These are phyloP conservation scores for Calocybe gambosa DNA, from an alignment of 1,284 basidiomycete species.

Conservation along the genomic window DNA sequence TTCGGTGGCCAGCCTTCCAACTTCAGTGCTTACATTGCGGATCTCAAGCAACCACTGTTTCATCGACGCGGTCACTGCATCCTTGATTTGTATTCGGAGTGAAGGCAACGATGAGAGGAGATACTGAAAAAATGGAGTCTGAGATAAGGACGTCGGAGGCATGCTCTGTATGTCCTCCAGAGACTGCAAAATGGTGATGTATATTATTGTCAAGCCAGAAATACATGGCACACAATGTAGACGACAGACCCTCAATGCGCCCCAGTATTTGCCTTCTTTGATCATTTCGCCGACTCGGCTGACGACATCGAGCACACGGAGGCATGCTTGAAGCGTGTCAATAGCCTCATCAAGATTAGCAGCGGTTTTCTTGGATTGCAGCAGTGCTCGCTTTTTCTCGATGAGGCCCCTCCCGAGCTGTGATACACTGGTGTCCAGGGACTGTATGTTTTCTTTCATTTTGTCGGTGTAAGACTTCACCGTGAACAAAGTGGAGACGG, in stretches of 20 bases:
- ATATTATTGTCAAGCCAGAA: slow-evolving; percentile 24
- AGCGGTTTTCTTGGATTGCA: slow-evolving; percentile 89
- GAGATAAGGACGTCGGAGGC: slow-evolving; percentile 84
- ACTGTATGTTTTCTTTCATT: slow-evolving; percentile 72
- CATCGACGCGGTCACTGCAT: slow-evolving; percentile 89
- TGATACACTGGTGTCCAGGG: slow-evolving; percentile 65
- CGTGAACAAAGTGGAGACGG: slow-evolving; percentile 91
- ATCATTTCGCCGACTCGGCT: slow-evolving; percentile 93
- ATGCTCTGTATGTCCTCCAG: slow-evolving; percentile 91
- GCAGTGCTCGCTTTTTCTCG: slow-evolving; percentile 84
- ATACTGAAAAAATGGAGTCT: slow-evolving; percentile 92
- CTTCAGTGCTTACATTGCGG: slow-evolving; percentile 80
- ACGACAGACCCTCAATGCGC: slow-evolving; percentile 82
- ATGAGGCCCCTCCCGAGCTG: slow-evolving; percentile 81
- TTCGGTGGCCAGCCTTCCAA: slow-evolving; percentile 87
- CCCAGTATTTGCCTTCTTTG: slow-evolving; percentile 90
- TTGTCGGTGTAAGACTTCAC: slow-evolving; percentile 87
- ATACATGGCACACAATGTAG: slow-evolving; percentile 22
- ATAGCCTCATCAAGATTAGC: slow-evolving; percentile 95
- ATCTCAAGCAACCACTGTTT: slow-evolving; percentile 98
- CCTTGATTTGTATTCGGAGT: slow-evolving; percentile 82
- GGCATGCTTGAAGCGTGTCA: slow-evolving; percentile 87
- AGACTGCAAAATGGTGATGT: slow-evolving; percentile 48
- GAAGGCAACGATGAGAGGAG: slow-evolving; percentile 90
- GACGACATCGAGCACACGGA: slow-evolving; percentile 92